phyloP scores from a whole-genome alignment of 2,329 filamentous ascomycete genomes.

The Bipolaris zeicola region DNA sequence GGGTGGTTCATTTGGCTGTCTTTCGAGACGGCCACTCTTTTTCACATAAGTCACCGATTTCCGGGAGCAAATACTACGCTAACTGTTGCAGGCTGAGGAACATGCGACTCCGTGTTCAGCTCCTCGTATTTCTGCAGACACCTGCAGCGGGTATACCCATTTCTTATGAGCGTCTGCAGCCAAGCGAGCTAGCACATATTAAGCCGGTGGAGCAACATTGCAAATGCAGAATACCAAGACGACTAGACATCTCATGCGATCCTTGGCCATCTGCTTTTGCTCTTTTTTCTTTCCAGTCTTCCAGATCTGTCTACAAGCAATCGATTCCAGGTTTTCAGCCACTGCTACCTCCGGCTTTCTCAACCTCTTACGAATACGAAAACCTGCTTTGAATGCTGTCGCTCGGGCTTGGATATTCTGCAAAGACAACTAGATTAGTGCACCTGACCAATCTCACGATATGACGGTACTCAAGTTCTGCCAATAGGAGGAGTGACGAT shows the following conservation, averaged over 20 bases:
- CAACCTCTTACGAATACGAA: background rate
- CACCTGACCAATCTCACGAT: background rate
- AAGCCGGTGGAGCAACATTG: conserved; percentile 15
- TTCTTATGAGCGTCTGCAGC: conserved; percentile 8
- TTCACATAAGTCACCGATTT: conserved; percentile 50
- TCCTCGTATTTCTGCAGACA: conserved; percentile 12
- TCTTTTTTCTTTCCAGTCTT: background rate
- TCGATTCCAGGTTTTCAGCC: background rate
- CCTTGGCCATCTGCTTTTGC: background rate
- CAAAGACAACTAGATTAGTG: background rate
- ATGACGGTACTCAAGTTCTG: background rate
- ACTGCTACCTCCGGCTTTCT: too few species aligned
- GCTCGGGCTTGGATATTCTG: background rate
- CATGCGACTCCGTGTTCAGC: background rate
- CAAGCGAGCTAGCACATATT: conserved; percentile 18
- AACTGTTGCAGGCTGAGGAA: conserved; percentile 13
- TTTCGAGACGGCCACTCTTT: conserved; percentile 33
- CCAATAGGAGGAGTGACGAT: background rate
- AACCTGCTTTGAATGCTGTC: background rate
- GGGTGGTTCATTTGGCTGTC: conserved; percentile 27
- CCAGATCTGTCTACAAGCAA: background rate
- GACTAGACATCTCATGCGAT: background rate
- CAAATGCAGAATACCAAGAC: conserved; percentile 9
- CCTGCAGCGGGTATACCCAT: conserved; percentile 2
- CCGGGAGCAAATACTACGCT: conserved; percentile 31